phyloP scores from a whole-genome alignment of 805 yeast species.

The Kodamaea fukazawae region DNA sequence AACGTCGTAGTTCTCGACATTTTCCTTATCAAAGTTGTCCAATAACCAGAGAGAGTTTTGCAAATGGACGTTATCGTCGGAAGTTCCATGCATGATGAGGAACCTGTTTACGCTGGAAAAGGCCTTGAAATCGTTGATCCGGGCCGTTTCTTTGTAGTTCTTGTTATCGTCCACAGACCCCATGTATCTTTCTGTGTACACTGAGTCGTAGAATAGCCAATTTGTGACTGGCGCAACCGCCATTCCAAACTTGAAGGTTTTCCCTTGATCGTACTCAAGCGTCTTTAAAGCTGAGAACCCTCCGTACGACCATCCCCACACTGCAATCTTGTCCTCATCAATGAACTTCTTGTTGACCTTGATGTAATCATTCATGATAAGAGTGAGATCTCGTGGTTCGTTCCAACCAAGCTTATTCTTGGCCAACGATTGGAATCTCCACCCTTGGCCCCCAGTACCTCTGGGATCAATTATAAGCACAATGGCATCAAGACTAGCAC shows the following conservation, averaged over 20 bases:
- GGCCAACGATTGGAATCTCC: constrained; percentile 62
- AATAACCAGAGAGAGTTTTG: constrained; percentile 80
- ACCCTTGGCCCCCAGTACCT: constrained; percentile 79
- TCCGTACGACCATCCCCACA: constrained; percentile 99
- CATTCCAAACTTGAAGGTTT: constrained; percentile 81
- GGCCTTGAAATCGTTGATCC: constrained; percentile 54
- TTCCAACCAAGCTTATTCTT: constrained; percentile 60
- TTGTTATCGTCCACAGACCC: constrained; percentile 52
- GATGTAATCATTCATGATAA: constrained; percentile 51
- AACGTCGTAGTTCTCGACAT: constrained; percentile 76
- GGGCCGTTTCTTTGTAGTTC: constrained; percentile 56
- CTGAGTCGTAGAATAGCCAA: constrained; percentile 88
- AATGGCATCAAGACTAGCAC: constrained; percentile 56
- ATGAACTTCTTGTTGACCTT: constrained; percentile 41
- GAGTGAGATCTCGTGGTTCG: constrained; percentile 70
- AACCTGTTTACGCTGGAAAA: constrained; percentile 62
- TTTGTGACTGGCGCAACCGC: constrained; percentile 98
- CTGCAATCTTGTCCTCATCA: constrained; percentile 65
- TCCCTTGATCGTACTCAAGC: constrained; percentile 73
- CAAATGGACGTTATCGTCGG: constrained; percentile 96
- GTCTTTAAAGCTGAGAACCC: constrained; percentile 91
- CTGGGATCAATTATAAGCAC: constrained; percentile 73
- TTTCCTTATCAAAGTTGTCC: constrained; percentile 62
- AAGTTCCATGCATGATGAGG: constrained; percentile 91
- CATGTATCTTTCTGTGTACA: constrained; percentile 95